These are phyloP conservation scores for Dovyalis caffra DNA, from an alignment of 345 rosid species.

Conservation along the genomic window DNA sequence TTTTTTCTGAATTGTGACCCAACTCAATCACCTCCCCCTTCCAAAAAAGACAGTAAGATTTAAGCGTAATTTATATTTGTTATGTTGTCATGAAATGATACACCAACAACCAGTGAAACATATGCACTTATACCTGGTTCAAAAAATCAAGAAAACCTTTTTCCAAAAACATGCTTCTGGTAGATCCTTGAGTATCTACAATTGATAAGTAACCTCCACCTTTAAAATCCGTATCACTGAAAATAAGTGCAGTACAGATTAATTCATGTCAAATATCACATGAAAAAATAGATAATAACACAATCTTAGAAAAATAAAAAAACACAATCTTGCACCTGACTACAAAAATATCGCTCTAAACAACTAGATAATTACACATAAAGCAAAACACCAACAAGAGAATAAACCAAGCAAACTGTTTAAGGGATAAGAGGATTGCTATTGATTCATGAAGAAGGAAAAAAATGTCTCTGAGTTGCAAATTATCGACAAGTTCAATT, in stretches of 20 bases:
- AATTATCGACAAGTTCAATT: not conserved
- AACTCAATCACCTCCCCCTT: not conserved
- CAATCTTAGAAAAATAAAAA: not conserved
- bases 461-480: not conserved
- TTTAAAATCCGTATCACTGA: constrained; percentile 40
- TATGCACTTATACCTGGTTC: constrained; percentile 49
- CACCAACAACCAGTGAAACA: not conserved
- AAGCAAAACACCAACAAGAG: not conserved
- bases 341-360: not conserved
- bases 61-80: too few relatives aligned
- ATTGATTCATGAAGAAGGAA: not conserved
- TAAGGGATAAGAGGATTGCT: not conserved
- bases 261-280: not conserved
- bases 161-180: constrained; percentile 47
- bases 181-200: constrained; percentile 58
- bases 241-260: constrained; percentile 13
- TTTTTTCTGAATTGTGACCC: not conserved
- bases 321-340: constrained; percentile 3
- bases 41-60: not conserved
- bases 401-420: not conserved
- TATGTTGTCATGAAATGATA: too few relatives aligned
- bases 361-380: not conserved
- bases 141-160: constrained; percentile 73
- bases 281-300: not conserved
- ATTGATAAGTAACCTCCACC: constrained; percentile 56